phyloP scores from a whole-genome alignment of 257 asterid genomes.

The Eucommia ulmoides region DNA sequence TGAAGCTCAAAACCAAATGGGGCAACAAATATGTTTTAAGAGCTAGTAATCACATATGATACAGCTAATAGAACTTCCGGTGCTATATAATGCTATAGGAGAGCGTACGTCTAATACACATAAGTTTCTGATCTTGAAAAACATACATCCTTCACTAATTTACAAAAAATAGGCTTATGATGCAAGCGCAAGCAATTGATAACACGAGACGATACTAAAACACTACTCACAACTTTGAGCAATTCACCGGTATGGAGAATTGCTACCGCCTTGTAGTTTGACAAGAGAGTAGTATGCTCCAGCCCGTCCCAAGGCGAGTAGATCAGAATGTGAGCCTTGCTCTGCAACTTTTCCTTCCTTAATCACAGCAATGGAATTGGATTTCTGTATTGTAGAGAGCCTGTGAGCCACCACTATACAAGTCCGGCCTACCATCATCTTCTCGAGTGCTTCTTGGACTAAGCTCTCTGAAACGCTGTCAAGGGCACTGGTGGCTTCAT shows the following conservation, averaged over 20 bases:
- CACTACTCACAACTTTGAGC: background rate
- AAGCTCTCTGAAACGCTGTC: conserved; percentile 67
- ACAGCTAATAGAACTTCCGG: no score
- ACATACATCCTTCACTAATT: background rate
- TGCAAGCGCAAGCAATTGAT: no score
- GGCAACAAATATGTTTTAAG: no score
- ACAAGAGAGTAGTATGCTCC: conserved; percentile 56
- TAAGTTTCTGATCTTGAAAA: no score
- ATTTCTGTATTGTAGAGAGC: conserved; percentile 54
- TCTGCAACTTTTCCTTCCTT: conserved; percentile 60
- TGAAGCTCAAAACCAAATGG: no score
- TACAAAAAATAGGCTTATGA: background rate
- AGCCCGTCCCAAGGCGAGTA: conserved; percentile 36
- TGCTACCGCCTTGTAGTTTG: conserved; percentile 36
- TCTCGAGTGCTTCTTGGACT: conserved; percentile 69
- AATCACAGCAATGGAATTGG: conserved; percentile 58
- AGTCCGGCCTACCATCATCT: conserved; percentile 61
- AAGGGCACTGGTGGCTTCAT: conserved; percentile 80
- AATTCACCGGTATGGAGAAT: conserved; percentile 11
- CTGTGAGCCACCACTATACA: conserved; percentile 77
- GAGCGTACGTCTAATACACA: no score
- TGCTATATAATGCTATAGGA: no score
- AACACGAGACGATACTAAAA: background rate
- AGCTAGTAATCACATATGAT: no score
- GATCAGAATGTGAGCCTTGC: conserved; percentile 67